Conservation (phyloP, 2,329 filamentous ascomycete species). For the Colletotrichum gigasporum region DNA sequence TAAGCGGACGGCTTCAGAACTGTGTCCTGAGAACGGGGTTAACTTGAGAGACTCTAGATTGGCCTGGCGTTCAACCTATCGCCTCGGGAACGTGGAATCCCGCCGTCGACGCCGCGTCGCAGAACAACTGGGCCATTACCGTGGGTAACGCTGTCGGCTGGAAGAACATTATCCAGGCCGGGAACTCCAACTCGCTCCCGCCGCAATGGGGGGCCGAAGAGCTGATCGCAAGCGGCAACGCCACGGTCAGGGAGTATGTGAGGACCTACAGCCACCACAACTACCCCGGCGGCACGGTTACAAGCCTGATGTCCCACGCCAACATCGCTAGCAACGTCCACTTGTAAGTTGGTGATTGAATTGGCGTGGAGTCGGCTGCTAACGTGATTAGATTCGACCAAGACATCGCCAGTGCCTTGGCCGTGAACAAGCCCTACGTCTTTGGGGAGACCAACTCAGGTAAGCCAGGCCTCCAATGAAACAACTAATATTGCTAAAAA, state of each 20-base stretch:
- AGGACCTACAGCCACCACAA: slow-evolving; percentile 57
- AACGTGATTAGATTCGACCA: slow-evolving; percentile 46
- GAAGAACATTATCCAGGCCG: slow-evolving; percentile 49
- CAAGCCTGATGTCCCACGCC: slow-evolving; percentile 55
- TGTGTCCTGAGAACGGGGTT: neutral
- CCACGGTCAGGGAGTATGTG: slow-evolving; percentile 48
- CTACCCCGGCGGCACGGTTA: slow-evolving; percentile 54
- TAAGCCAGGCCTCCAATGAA: slow-evolving; percentile 33
- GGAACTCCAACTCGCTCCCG: slow-evolving; percentile 48
- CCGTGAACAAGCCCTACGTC: slow-evolving; percentile 52
- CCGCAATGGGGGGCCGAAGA: slow-evolving; percentile 49
- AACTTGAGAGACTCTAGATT: slow-evolving; percentile 40
- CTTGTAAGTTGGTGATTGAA: neutral
- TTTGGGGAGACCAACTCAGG: slow-evolving; percentile 62
- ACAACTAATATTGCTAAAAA: neutral
- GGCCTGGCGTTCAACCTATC: slow-evolving; percentile 47
- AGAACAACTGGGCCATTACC: slow-evolving; percentile 48
- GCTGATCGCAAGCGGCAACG: slow-evolving; percentile 48
- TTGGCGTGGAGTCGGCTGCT: neutral
- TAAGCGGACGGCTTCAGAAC: slow-evolving; percentile 38
- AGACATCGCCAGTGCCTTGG: slow-evolving; percentile 50
- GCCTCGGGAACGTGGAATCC: slow-evolving; percentile 47
- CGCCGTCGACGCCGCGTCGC: slow-evolving; percentile 47
- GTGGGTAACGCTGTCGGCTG: slow-evolving; percentile 46
- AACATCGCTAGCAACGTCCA: slow-evolving; percentile 47